Conservation (phyloP, 2,329 filamentous ascomycete species). For the Emergomyces orientalis region DNA sequence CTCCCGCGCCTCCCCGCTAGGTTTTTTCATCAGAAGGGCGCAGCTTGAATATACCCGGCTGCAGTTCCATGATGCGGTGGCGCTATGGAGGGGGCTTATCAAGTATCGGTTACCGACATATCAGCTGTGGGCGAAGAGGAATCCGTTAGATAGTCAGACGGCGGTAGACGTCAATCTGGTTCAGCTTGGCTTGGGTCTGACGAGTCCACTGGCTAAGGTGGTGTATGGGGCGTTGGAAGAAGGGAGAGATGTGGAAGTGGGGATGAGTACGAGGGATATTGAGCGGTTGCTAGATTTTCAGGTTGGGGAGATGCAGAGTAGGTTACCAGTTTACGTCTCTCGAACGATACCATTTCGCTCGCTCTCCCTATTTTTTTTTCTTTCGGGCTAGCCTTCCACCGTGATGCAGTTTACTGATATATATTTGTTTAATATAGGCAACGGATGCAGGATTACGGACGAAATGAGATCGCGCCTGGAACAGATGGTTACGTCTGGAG, state of each 20-base stretch:
- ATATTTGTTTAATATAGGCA: slow-evolving; percentile 39
- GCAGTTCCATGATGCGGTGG: slow-evolving; percentile 67
- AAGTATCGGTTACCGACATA: slow-evolving; percentile 70
- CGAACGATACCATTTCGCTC: not conserved
- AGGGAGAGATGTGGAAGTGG: slow-evolving; percentile 32
- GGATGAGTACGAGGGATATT: slow-evolving; percentile 66
- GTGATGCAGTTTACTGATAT: not conserved
- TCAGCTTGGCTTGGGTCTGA: slow-evolving; percentile 47
- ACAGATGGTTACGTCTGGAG: slow-evolving; percentile 56
- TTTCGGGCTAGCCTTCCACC: slow-evolving; percentile 11
- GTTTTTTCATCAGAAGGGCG: slow-evolving; percentile 66
- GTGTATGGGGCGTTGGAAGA: slow-evolving; percentile 43
- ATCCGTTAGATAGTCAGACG: slow-evolving; percentile 36
- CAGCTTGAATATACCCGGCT: slow-evolving; percentile 71
- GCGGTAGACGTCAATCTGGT: slow-evolving; percentile 57
- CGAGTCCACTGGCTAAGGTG: slow-evolving; percentile 40
- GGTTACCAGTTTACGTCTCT: slow-evolving; percentile 3
- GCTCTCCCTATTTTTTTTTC: slow-evolving; percentile 18
- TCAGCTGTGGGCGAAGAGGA: slow-evolving; percentile 47
- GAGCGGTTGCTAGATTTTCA: slow-evolving; percentile 79
- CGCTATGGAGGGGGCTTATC: slow-evolving; percentile 75
- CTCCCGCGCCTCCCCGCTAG: slow-evolving; percentile 67
- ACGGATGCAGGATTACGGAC: slow-evolving; percentile 67
- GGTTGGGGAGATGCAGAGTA: slow-evolving; percentile 76
- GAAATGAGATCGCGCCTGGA: slow-evolving; percentile 64